These are phyloP conservation scores for Entoloma clypeatum DNA, from an alignment of 1,284 basidiomycete species.

Conservation along the genomic window DNA sequence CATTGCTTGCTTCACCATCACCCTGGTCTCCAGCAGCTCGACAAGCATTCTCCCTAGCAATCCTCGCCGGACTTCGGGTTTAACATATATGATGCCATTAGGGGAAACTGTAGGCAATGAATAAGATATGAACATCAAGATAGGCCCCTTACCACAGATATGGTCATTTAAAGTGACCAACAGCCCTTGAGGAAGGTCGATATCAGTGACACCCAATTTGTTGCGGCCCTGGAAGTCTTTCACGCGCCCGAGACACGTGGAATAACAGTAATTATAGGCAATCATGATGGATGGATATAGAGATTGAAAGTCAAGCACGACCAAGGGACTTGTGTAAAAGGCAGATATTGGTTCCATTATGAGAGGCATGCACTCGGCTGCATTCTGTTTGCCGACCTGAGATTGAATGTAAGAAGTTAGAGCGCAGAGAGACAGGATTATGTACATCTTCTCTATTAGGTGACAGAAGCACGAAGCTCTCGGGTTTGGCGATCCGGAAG, in stretches of 20 bases:
- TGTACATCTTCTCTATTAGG: constrained; percentile 81
- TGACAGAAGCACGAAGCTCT: constrained; percentile 85
- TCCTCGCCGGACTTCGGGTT: constrained; percentile 79
- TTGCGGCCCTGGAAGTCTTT: constrained; percentile 81
- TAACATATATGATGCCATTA: constrained; percentile 94
- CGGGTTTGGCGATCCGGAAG: constrained; percentile 97
- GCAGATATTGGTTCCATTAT: constrained; percentile 94
- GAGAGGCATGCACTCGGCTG: constrained; percentile 91
- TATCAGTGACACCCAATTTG: constrained; percentile 84
- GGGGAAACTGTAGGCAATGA: constrained; percentile 66
- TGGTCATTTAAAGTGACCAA: constrained; percentile 69
- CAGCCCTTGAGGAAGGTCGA: constrained; percentile 69
- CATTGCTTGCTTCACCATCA: constrained; percentile 97
- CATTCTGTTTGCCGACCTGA: constrained; percentile 94
- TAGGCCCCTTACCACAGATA: constrained; percentile 58
- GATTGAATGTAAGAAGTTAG: constrained; percentile 6
- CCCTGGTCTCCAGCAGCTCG: constrained; percentile 92
- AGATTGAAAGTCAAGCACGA: constrained; percentile 94
- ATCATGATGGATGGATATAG: constrained; percentile 98
- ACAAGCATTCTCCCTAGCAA: constrained; percentile 89
- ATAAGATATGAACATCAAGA: not conserved
- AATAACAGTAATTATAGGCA: constrained; percentile 97
- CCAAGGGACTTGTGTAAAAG: constrained; percentile 88
- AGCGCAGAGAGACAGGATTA: constrained; percentile 1
- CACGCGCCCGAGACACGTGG: constrained; percentile 91